These are phyloP conservation scores for Lodderomyces metapsilosis DNA, from an alignment of 1,139 yeast genomes.

Conservation along the genomic window DNA sequence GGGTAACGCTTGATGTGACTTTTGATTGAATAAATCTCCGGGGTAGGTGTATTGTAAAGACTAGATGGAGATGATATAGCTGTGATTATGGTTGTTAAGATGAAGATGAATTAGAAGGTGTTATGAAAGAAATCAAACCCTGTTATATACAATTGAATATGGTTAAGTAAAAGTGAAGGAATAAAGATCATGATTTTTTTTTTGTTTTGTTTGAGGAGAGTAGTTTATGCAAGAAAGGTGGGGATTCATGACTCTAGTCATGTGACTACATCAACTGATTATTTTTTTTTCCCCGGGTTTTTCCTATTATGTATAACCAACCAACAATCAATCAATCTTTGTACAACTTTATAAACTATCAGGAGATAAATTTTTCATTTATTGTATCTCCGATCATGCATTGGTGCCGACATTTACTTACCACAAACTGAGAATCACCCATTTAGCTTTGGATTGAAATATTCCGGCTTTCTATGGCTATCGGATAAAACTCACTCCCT, in stretches of 20 bases:
- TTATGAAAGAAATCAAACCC: not conserved
- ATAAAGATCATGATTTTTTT: too few species aligned
- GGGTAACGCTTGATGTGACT: too few species aligned
- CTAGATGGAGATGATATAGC: not conserved
- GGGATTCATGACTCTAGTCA: not conserved
- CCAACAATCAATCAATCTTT: not conserved
- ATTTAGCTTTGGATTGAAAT: too few species aligned
- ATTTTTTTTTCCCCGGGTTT: constrained; percentile 1
- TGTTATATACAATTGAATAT: not conserved
- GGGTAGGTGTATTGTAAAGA: not conserved
- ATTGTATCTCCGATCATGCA: too few species aligned
- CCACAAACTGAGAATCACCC: too few species aligned
- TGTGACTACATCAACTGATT: constrained; percentile 1
- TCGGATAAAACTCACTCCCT: too few species aligned
- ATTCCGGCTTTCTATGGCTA: too few species aligned
- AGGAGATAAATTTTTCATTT: too few species aligned
- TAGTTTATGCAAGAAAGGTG: too few species aligned
- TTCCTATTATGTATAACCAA: not conserved
- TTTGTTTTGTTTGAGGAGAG: too few species aligned
- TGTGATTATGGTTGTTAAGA: not conserved
- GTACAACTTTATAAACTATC: not conserved
- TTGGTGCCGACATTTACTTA: too few species aligned
- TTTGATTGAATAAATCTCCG: not conserved
- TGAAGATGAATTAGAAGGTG: not conserved
- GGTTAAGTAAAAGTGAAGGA: too few species aligned